Base-by-base conservation (phyloP, 1,139 yeast species). In the Chernovozyma sophiae-reginae region DNA sequence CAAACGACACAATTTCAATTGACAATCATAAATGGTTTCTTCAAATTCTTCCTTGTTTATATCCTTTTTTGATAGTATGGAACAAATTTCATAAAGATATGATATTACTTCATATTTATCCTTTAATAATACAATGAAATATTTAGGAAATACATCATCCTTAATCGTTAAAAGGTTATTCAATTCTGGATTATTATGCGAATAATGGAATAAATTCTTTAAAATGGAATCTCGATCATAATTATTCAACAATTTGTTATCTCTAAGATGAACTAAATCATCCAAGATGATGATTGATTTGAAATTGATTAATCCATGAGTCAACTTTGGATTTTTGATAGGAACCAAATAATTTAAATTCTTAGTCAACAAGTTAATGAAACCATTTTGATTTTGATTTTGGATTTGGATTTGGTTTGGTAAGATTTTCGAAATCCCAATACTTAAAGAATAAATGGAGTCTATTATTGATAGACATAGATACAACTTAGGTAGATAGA, bases 361-460 rank as follows among this genome's bases (percentile, higher is more conserved):
- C 18, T 20, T 24, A 4, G 24, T 15, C 23, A 32, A 32, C 10
- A 20, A 10, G 10, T 20, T 20, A 6, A 20, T 10, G 10, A 20
- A 20, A 20, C 10, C 8, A 20, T 20, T 20, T 20, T 20, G 23
- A 20, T 20, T 20, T n/a, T n/a, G n/a, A n/a, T n/a, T n/a, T n/a
- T n/a, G n/a, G n/a, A n/a, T n/a, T n/a, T n/a, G n/a, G n/a, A n/a
- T n/a, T 8, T 16, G 29, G 8, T 16, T 13, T 26, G 48, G 44
- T 8, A 61, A 39, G 19, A 44, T 39, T 24, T 71, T 68, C 31
- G 80, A 83, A 1, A 68, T 62, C 1, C 87, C 89, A 58, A 72
- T 79, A 32, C 76, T 68, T 26, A 82, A 56, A 18, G 81, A 58
- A 45, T 77, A 78, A 25, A 79, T 51, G 19, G 74, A 65, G 52